Evolutionary conservation across 495 filamentous ascomycete species (phyloP).

Genomic region (Trichoderma virens): DNA sequence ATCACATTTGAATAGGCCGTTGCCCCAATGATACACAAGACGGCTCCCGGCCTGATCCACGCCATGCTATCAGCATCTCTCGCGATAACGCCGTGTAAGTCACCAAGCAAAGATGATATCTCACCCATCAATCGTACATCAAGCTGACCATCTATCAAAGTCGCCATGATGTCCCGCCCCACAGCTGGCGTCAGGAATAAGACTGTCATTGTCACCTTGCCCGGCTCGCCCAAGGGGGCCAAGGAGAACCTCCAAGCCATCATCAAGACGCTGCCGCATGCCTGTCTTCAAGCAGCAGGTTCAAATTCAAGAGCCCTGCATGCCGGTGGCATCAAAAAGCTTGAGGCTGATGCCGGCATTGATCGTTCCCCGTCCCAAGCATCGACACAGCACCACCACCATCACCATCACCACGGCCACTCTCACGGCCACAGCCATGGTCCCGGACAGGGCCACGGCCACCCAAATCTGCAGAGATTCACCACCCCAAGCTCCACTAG

Average conservation of each 20-base stretch:
- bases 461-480: conserved; percentile 62
- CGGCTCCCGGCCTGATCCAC: conserved; percentile 86
- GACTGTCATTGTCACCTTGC: conserved; percentile 81
- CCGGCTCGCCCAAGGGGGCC: conserved; percentile 94
- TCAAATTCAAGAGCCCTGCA: conserved; percentile 75
- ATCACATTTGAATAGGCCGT: conserved; percentile 67
- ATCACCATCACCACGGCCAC: conserved; percentile 41
- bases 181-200: conserved; percentile 83
- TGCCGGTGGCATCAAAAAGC: conserved; percentile 67
- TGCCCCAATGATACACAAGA: conserved; percentile 69
- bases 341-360: conserved; percentile 79
- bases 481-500: conserved; percentile 54
- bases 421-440: conserved; percentile 52
- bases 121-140: not conserved
- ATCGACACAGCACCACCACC: conserved; percentile 21
- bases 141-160: conserved; percentile 32
- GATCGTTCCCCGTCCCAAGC: conserved; percentile 17
- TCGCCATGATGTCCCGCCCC: conserved; percentile 95
- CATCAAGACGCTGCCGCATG: conserved; percentile 86
- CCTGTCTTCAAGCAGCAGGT: conserved; percentile 81
- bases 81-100: conserved; percentile 78
- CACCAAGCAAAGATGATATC: not conserved
- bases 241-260: conserved; percentile 89
- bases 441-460: conserved; percentile 60
- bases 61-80: conserved; percentile 87